Evolutionary conservation across 2,329 filamentous ascomycete genomes (phyloP), one percentile per base, ranked within the genome.

Genomic region (Orbilia brochopaga): DNA sequence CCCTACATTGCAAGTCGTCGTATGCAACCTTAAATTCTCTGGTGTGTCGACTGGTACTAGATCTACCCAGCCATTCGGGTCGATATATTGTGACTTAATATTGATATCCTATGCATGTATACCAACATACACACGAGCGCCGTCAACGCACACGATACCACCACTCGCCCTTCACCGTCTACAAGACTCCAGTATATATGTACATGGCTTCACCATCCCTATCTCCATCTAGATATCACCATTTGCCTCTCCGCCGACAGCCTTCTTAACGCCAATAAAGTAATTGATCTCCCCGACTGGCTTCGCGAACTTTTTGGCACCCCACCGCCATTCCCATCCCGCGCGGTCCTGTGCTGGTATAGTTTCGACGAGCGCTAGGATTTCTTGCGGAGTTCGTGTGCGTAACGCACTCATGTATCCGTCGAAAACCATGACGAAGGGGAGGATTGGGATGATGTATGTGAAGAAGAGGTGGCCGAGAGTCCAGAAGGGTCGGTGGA

Each of bases 351-450:
- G 58, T 17, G 58, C 82, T 10, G 82, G 83, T 75, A 84, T 85
- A 2, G 80, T 81, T 62, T 83, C 81, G 73, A 91, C 78, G 74
- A 92, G 78, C 0, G 77, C 77, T 77, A 87, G 81, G 3, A 90
- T 84, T 79, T 92, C 90, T 13, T 84, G 82, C 0, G 87, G 83
- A 2, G 85, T 89, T 62, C 89, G 83, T 5, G 88, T 90, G 48
- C 90, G 81, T 74, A 91, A 77, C 42, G 85, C 85, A 8, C 87
- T 90, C 53, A 91, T 83, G 65, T 85, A 80, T 1, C 89, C 89
- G 78, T 92, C 90, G 76, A 88, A 88, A 0, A 86, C 83, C 17
- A 90, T 79, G 7, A 90, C 85, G 69, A 88, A 84, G 0, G 89
- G 88, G 15, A 91, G 79, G 11, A 91, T 79, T 0, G 89, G 89